Percentiles rank a stretch among this genome's conserved stretches.
Conservation (phyloP, 768 basidiomycete species). For the Kwoniella dendrophila region DNA sequence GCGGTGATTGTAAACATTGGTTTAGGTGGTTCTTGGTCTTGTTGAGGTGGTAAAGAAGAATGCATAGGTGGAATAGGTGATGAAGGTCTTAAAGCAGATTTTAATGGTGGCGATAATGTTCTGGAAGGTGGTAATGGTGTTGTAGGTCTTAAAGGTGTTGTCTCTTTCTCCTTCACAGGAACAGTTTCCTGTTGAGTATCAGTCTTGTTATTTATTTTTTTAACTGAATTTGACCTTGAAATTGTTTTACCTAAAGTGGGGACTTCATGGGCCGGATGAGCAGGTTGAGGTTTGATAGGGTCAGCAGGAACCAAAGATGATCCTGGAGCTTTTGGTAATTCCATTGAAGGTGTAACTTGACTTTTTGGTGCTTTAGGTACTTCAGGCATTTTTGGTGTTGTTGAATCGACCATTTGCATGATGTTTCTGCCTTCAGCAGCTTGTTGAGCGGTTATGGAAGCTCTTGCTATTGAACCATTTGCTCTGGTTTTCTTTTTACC, state of each 20-base stretch:
- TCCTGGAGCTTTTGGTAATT: conserved; percentile 48
- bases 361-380: conserved; percentile 54
- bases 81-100: conserved; percentile 51
- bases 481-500: conserved; percentile 33
- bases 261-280: conserved; percentile 12
- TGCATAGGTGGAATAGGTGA: conserved; percentile 41
- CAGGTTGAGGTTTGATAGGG: conserved; percentile 18
- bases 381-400: conserved; percentile 48
- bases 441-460: conserved; percentile 19
- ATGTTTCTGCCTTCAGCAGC: conserved; percentile 41
- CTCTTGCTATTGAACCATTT: conserved; percentile 38
- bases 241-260: conserved; percentile 25
- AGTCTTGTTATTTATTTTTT: conserved; percentile 10
- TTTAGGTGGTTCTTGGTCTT: conserved; percentile 31
- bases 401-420: conserved; percentile 45
- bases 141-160: conserved; percentile 26
- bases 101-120: conserved; percentile 47
- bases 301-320: conserved; percentile 36
- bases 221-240: conserved; percentile 27
- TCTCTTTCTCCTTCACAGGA: not conserved
- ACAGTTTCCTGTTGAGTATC: conserved; percentile 4
- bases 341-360: conserved; percentile 51
- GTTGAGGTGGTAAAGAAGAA: conserved; percentile 3
- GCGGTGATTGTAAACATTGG: conserved; percentile 49
- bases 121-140: conserved; percentile 49